These are phyloP conservation scores for Heterobasidion parviporum DNA, from an alignment of 1,284 basidiomycete species.

Conservation along the genomic window DNA sequence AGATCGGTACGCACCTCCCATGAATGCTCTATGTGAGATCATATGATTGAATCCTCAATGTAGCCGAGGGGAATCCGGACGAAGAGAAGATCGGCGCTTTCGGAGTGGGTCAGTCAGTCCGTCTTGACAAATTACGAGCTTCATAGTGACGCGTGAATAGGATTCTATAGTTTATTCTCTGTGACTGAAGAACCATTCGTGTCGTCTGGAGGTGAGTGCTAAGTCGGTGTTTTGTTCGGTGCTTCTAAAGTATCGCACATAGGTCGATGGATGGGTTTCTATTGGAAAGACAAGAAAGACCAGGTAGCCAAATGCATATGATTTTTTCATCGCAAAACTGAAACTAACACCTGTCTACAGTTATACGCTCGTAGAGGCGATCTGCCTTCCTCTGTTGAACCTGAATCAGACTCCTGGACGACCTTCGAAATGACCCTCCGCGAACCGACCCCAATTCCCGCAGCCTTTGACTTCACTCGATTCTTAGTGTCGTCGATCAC, in stretches of 20 bases:
- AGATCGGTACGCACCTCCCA: constrained; percentile 59
- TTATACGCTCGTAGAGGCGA: constrained; percentile 73
- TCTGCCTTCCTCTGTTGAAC: constrained; percentile 36
- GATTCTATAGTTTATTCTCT: constrained; percentile 77
- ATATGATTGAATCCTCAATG: neutral
- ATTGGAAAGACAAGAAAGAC: constrained; percentile 92
- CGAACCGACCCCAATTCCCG: constrained; percentile 77
- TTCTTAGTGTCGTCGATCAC: constrained; percentile 92
- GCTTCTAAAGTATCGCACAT: neutral
- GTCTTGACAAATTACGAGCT: neutral
- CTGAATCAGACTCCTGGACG: constrained; percentile 59
- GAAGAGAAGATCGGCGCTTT: constrained; percentile 85
- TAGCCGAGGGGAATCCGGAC: constrained; percentile 80
- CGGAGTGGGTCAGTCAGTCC: constrained; percentile 57
- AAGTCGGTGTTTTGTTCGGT: neutral
- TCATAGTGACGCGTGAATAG: constrained; percentile 21
- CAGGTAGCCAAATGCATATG: constrained; percentile 33
- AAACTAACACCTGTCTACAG: constrained; percentile 23
- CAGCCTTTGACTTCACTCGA: constrained; percentile 78
- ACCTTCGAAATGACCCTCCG: constrained; percentile 88
- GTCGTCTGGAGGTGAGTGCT: constrained; percentile 64
- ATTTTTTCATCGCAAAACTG: neutral
- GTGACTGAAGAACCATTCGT: constrained; percentile 93
- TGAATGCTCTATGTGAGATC: neutral
- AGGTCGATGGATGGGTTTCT: constrained; percentile 93